Conservation (phyloP, 2,329 filamentous ascomycete species). For the Phyllosticta citrichinensis region DNA sequence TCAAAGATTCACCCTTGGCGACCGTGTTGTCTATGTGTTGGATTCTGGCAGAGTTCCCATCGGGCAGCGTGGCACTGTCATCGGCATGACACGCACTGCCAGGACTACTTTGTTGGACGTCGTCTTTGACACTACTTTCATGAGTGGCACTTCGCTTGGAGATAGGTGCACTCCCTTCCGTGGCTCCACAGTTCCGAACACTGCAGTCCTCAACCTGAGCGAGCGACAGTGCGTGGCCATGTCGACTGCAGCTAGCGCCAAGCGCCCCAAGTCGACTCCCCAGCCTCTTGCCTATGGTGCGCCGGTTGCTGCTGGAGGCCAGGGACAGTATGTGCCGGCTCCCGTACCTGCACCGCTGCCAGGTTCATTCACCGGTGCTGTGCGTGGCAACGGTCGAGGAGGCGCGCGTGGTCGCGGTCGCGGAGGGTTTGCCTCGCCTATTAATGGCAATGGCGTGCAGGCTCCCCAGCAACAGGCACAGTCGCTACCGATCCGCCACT, state of each 20-base stretch:
- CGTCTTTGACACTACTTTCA: constrained; percentile 89
- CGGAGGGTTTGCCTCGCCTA: constrained; percentile 25
- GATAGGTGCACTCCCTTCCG: constrained; percentile 88
- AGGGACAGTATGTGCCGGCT: constrained; percentile 50
- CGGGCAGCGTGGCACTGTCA: constrained; percentile 82
- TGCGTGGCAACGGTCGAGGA: constrained; percentile 35
- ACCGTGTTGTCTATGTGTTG: constrained; percentile 86
- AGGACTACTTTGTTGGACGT: constrained; percentile 77
- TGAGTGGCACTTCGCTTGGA: constrained; percentile 89
- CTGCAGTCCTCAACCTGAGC: constrained; percentile 81
- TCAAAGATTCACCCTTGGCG: constrained; percentile 74
- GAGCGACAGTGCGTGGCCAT: constrained; percentile 68
- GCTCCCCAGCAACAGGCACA: constrained; percentile 17
- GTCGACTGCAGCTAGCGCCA: constrained; percentile 49
- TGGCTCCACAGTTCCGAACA: constrained; percentile 79
- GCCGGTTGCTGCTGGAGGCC: constrained; percentile 33
- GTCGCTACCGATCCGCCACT: constrained; percentile 28
- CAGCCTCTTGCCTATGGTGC: constrained; percentile 49
- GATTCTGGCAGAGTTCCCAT: constrained; percentile 93
- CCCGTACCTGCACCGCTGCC: constrained; percentile 46
- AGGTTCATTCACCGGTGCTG: constrained; percentile 49
- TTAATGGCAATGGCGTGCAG: constrained; percentile 18
- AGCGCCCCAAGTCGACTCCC: constrained; percentile 37
- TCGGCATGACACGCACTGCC: constrained; percentile 82
- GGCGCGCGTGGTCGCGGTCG: constrained; percentile 31